These are phyloP conservation scores for Beta macrorhiza DNA, from an alignment of 179 eudicot genomes.

Conservation along the genomic window DNA sequence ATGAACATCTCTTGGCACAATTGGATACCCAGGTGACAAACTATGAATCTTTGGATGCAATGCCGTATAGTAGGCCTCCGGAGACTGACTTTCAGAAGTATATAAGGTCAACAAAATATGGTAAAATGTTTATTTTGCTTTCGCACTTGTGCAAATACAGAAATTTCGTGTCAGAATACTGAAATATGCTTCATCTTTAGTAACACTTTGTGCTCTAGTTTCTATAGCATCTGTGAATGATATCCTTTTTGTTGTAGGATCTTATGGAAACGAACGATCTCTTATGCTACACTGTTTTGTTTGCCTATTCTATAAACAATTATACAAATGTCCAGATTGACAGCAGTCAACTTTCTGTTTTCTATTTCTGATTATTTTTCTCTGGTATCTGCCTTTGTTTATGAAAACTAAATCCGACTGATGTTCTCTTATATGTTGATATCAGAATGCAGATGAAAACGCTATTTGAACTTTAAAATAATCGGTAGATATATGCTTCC, in stretches of 20 bases:
- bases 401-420: not conserved
- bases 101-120: conserved; percentile 59
- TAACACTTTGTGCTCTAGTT: not conserved
- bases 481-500: no score
- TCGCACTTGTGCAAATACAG: not conserved
- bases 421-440: not conserved
- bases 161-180: not conserved
- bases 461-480: no score
- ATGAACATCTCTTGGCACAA: conserved; percentile 16
- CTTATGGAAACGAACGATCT: not conserved
- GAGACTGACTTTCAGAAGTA: conserved; percentile 79
- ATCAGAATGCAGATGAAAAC: not conserved
- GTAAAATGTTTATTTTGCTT: conserved; percentile 36
- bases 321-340: not conserved
- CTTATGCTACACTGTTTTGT: not conserved
- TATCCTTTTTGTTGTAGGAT: not conserved
- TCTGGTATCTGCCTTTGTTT: not conserved
- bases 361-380: not conserved
- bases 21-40: conserved; percentile 52
- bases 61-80: conserved; percentile 67
- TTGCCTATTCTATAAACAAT: not conserved
- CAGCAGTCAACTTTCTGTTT: not conserved
- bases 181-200: not conserved
- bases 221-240: not conserved
- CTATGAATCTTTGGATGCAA: conserved; percentile 59